A percentile compares a stretch with the other conserved stretches of the same genome.
Conservation (phyloP, 768 basidiomycete species). For the Leccinum sublutescens region DNA sequence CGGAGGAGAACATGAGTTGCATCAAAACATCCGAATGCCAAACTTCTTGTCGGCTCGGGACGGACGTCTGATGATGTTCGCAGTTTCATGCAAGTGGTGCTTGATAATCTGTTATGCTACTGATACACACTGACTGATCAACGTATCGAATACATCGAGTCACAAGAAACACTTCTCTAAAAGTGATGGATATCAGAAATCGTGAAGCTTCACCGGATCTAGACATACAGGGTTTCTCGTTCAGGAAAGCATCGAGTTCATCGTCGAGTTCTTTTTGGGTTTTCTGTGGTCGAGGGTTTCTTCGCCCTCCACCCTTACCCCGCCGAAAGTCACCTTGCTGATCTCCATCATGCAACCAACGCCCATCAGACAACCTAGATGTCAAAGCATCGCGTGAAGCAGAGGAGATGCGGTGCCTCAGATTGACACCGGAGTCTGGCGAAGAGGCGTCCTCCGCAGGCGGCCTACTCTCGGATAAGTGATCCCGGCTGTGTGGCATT, state of each 20-base stretch:
- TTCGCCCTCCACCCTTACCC: conserved; percentile 37
- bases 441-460: conserved; percentile 56
- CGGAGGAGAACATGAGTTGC: background rate
- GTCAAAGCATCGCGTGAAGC: conserved; percentile 28
- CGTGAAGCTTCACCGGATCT: background rate
- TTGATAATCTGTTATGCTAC: conserved; percentile 3
- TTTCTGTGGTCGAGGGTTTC: conserved; percentile 45
- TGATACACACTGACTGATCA: conserved; percentile 3
- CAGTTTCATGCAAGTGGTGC: conserved; percentile 1
- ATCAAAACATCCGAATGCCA: background rate
- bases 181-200: conserved; percentile 5
- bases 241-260: conserved; percentile 78
- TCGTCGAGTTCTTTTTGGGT: conserved; percentile 80
- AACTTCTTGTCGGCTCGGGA: background rate
- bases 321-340: conserved; percentile 27
- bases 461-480: conserved; percentile 52
- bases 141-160: background rate
- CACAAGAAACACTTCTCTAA: background rate
- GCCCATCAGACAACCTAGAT: conserved; percentile 17
- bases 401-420: conserved; percentile 47
- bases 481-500: conserved; percentile 63
- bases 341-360: conserved; percentile 23
- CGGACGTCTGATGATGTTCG: background rate
- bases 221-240: conserved; percentile 40
- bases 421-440: conserved; percentile 39